Evolutionary conservation across 208 protist genomes (phyloP), one percentile per base, ranked within the genome.

Genomic region (Borovskyia barvae): DNA sequence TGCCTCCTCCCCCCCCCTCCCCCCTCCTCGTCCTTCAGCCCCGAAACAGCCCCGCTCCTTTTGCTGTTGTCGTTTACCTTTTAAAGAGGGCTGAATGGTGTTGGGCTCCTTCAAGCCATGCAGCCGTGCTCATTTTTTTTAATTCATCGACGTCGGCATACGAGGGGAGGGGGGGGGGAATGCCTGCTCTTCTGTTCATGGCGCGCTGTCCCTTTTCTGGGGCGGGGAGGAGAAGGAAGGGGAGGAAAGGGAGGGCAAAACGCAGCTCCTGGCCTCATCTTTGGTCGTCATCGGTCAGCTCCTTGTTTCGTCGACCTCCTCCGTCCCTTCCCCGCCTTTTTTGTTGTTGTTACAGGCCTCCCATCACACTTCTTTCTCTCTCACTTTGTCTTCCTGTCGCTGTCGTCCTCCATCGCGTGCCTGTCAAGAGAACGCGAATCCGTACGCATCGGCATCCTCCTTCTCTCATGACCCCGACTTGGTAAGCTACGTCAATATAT

Each of bases 291-390:
- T 40, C 20, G 25, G 26, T 33, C 12, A 30, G 1, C 11, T 33
- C 3, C 29, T 47, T 17, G 6, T 45, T 17, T 45, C 24, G 8
- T 45, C 14, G 26, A 26, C 32, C 17, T 51, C 3, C n/a, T 51
- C n/a, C n/a, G 22, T 5, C 14, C 33, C n/a, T 35, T 30, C n/a
- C 19, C 25, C 22, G 32, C 6, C 46, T 47, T 58, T 58, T 47
- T 58, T 58, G 35, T 63, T 40, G 43, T 51, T 63, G 52, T 63
- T 63, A 17, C 29, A 5, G 26, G 22, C 24, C 24, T 42, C 37
- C 22, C 26, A n/a, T 30, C 37, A 25, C 39, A 22, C 11, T 12
- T 36, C 40, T 25, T 3, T 33, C 35, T 33, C 32, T 36, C 11
- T 17, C 32, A 1, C 28, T 36, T 39, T 28, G 14, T 20, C 32